Base-by-base conservation (phyloP, 345 rosid genomes). In the Salix caprea region DNA sequence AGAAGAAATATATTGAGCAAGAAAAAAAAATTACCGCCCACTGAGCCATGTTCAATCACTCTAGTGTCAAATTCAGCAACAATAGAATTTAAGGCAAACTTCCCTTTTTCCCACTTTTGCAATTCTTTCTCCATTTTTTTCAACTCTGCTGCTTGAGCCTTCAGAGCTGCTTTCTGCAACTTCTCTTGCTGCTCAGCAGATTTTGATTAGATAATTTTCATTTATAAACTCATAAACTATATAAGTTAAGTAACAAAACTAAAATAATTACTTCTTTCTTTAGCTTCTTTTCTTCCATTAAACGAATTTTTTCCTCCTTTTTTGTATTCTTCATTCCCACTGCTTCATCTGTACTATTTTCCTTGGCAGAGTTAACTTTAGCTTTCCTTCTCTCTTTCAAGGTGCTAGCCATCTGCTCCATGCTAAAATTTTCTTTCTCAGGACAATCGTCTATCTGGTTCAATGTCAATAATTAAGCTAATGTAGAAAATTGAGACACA, bases 21-120 rank as follows among this genome's bases (percentile, higher is more conserved):
- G 75, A 65, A 26, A 30, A 83, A 67, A 64, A 44, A n/a, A 80
- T 77, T 36, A 96, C 98, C 99, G 85, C 98, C 99, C 79, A 86
- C 74, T 50, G 92, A 86, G 8, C 95, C 94, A 78, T 83, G 79
- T 80, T 96, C 97, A 80, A 93, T 89, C n/a, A 93, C 89, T 85
- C 88, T 96, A 9, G 90, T 69, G 75, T 96, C 95, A 81, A 93
- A 87, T 84, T 90, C 88, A 66, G 95, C 95, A 71, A 91, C 91
- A 73, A 96, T 88, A 79, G 92, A 92, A 79, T 96, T 89, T 70
- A 85, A 83, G 3, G 99, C 94, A 83, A 90, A 84, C 84, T 93
- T 93, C 78, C 99, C 97, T 48, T 90, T 96, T 81, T 86, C 92
- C 97, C 99, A 96, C 77, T 92, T 94, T 69, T 86, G 86, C 84